Evolutionary conservation across 331 rosid genomes (phyloP), one percentile per base, ranked within the genome.

Genomic region (Malus hybrid): DNA sequence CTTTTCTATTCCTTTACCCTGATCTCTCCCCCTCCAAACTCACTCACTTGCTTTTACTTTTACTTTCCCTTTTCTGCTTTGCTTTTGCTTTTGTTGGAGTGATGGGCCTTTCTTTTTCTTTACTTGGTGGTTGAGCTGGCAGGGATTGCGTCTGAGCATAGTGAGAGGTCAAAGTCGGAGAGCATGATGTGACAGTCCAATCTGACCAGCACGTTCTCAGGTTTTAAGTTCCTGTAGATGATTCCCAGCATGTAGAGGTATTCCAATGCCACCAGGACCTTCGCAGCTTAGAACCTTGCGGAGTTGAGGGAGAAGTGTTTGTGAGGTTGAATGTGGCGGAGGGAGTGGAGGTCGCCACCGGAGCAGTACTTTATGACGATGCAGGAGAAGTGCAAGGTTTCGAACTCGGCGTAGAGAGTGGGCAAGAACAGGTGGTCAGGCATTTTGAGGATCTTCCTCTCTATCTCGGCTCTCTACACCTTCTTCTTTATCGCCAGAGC

Each of bases 121-220:
- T 24, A 24, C 24, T 24, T 24, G 24, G 24, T 24, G 24, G 24
- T 24, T 24, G 24, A 24, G 24, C 24, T 24, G 80, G 90, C 93
- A 9, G 99, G 95, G 88, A 87, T 85, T 50, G 99, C 93, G 54
- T 90, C 81, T 0, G 96, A 88, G 75, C 96, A 88, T 1, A 94
- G 76, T 0, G 97, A 94, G 20, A 94, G 93, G 82, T 94, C 99
- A 19, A 94, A 94, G 76, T 94, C 99, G 6, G 99, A 91, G 73
- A 94, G 91, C 99, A 94, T 94, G 87, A 94, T 92, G 78, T 94
- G 99, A 84, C 99, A 97, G 87, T 94, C 99, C 3, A 97, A 92
- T 88, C 96, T 86, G 54, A 94, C 97, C 28, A 94, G 84, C 78
- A 94, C 99, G 80, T 94, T 94, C 74, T 94, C 99, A 0, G 99